Conservation (phyloP, 2,329 filamentous ascomycete genomes). For the Fusarium nanum region DNA sequence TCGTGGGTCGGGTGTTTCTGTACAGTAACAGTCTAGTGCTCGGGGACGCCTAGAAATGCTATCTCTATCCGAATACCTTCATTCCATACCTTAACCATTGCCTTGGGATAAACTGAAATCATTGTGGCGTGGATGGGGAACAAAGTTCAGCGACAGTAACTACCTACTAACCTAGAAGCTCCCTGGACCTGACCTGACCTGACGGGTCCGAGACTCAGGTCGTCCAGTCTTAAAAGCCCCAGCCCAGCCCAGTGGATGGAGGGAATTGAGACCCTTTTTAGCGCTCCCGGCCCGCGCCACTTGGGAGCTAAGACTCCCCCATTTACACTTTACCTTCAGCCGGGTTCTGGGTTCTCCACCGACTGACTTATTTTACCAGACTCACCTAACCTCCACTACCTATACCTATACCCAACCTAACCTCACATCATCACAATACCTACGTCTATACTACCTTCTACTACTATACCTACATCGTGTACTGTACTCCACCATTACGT, state of each 20-base stretch:
- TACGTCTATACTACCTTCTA: background rate
- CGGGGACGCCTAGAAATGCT: conserved; percentile 13
- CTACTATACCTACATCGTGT: background rate
- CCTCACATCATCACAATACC: background rate
- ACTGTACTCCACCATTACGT: background rate
- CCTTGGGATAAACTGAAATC: conserved; percentile 21
- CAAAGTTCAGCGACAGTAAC: conserved; percentile 18
- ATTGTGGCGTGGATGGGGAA: background rate
- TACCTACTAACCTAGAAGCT: conserved; percentile 14
- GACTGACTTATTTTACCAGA: conserved; percentile 20
- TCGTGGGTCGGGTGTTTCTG: background rate
- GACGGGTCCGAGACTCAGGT: conserved; percentile 9
- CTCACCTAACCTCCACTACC: background rate
- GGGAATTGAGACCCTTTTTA: conserved; percentile 32
- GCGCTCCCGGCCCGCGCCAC: conserved; percentile 40
- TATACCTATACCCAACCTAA: background rate
- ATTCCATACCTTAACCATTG: conserved; percentile 21
- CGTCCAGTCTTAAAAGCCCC: background rate
- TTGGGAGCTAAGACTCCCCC: conserved; percentile 33
- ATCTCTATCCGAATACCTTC: background rate
- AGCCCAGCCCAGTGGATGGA: background rate
- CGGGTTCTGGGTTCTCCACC: conserved; percentile 40
- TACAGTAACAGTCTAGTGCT: conserved; percentile 1
- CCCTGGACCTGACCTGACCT: background rate
- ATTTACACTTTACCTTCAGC: conserved; percentile 42